Conservation (phyloP, 441 rosid genomes). For the Populus tomentosa region DNA sequence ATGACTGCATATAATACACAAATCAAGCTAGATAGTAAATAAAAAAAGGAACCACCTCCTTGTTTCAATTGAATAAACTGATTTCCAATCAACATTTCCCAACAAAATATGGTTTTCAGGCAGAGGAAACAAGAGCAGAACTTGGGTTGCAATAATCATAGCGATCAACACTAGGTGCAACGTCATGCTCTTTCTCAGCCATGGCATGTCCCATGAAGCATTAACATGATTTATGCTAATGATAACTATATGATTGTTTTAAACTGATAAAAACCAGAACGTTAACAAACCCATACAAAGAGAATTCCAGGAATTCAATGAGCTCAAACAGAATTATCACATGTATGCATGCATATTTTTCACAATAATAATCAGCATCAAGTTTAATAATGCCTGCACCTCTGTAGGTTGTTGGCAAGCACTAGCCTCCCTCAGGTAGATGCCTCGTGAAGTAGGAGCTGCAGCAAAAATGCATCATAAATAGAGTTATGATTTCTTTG, state of each 20-base stretch:
- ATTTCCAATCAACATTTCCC: neutral
- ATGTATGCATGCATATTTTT: neutral
- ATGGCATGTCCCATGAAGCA: neutral
- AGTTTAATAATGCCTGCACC: conserved; percentile 36
- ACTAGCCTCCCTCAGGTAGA: conserved; percentile 85
- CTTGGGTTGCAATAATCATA: neutral
- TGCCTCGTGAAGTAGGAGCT: conserved; percentile 84
- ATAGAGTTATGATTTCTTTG: conserved; percentile 6
- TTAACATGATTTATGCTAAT: neutral
- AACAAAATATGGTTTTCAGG: neutral
- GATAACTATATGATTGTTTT: neutral
- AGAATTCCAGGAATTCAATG: neutral
- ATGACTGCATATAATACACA: neutral
- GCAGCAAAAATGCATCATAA: conserved; percentile 27
- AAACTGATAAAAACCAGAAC: neutral
- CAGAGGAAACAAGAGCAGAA: neutral
- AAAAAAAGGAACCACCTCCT: neutral
- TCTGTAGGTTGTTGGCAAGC: conserved; percentile 72
- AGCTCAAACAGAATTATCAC: neutral
- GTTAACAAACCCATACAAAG: neutral
- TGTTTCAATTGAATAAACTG: neutral
- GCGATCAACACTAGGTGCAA: neutral
- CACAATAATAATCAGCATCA: neutral
- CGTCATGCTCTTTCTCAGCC: neutral
- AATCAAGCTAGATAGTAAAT: neutral